Evolutionary conservation across 495 filamentous ascomycete genomes (phyloP), one percentile per base, ranked within the genome.

Genomic region (Penicillium salamii): DNA sequence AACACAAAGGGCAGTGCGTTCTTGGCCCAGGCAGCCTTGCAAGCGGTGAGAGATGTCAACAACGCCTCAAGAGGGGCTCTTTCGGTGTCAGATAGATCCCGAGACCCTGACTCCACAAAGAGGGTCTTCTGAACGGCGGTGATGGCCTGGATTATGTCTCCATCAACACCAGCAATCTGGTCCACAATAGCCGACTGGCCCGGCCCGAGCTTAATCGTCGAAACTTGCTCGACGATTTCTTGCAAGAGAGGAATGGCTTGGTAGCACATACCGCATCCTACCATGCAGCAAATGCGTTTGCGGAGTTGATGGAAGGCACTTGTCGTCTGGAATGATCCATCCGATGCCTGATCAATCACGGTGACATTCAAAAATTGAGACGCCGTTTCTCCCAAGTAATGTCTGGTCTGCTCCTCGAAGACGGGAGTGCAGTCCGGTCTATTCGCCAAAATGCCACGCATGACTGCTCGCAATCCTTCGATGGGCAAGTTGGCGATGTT

Each of bases 51-150:
- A 8, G 37, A 23, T 12, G 41, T 26, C 9, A 39, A 35, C 44
- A 54, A 49, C 26, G 17, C 46, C 46, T 47, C 46, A 31, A 50
- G 20, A 7, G 38, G 29, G 5, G 15, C 17, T 13, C 38, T 33
- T 23, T 50, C 41, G 19, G 50, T 41, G 13, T 31, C 47, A 14
- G 53, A 42, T 12, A 50, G 53, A 11, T 46, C 42, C 20, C 53
- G 21, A 17, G 38, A 18, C 51, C 38, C 59, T 9, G 24, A 52
- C 12, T 21, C 52, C 39, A 26, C 49, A 20, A 31, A 42, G 36
- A 65, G 49, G 29, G 70, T 64, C 54, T 76, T 76, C 15, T 74
- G 66, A 12, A 72, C 61, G 32, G 71, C 71, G 11, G 64, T 68
- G 7, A 70, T 52, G 9, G 67, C 59, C 54, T 74, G 71, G 14